These are phyloP conservation scores for Aspergillus cavernicola DNA, from an alignment of 495 filamentous ascomycete species.

Conservation along the genomic window DNA sequence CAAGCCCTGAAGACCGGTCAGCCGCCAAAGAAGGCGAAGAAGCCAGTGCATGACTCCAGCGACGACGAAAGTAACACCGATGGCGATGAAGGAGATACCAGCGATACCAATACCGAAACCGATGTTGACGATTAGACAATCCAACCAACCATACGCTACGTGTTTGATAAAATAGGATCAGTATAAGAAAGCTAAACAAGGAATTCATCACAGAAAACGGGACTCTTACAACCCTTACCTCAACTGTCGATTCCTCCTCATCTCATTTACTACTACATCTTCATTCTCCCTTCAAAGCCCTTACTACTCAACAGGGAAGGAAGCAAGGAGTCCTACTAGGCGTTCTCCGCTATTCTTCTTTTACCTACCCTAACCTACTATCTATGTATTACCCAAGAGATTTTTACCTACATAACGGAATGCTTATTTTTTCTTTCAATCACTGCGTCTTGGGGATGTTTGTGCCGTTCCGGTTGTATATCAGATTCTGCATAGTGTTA, in stretches of 20 bases:
- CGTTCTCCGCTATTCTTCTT: too few relatives aligned
- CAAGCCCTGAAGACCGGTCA: slow-evolving; percentile 73
- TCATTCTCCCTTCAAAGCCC: too few relatives aligned
- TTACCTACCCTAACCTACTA: too few relatives aligned
- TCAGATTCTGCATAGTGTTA: background rate
- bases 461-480: background rate
- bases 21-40: slow-evolving; percentile 54
- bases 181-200: background rate
- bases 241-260: too few relatives aligned
- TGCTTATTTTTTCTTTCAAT: too few relatives aligned
- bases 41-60: slow-evolving; percentile 55
- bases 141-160: too few relatives aligned
- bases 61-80: slow-evolving; percentile 88
- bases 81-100: slow-evolving; percentile 71
- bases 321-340: too few relatives aligned
- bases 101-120: slow-evolving; percentile 77
- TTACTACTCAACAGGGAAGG: too few relatives aligned
- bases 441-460: background rate
- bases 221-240: too few relatives aligned
- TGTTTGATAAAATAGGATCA: background rate
- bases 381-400: too few relatives aligned
- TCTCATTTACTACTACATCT: too few relatives aligned
- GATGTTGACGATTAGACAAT: slow-evolving; percentile 53
- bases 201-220: background rate
- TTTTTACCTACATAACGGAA: too few relatives aligned